phyloP scores from a whole-genome alignment of 2,329 filamentous ascomycete genomes.

The Diaporthe eres region DNA sequence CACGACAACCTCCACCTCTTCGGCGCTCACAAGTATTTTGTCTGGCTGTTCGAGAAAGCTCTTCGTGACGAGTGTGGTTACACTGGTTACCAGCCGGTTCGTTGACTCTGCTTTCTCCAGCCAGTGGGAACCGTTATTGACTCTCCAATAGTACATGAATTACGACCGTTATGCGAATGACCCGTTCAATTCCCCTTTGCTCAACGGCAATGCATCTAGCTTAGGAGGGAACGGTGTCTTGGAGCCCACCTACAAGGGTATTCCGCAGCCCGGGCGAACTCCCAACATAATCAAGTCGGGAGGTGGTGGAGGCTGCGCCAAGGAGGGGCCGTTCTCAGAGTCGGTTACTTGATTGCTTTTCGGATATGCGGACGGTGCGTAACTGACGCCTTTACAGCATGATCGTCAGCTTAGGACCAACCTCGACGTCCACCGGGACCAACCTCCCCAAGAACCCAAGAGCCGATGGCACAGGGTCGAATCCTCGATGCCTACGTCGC shows the following conservation, averaged over 20 bases:
- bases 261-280: conserved; percentile 49
- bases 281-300: conserved; percentile 60
- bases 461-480: conserved; percentile 53
- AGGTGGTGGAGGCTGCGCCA: conserved; percentile 69
- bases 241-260: conserved; percentile 40
- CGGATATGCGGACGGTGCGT: not conserved
- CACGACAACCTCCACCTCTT: conserved; percentile 46
- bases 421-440: conserved; percentile 2
- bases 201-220: conserved; percentile 67
- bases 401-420: conserved; percentile 16
- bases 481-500: conserved; percentile 59
- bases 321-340: conserved; percentile 62
- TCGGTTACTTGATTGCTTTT: conserved; percentile 43
- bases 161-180: conserved; percentile 58
- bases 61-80: conserved; percentile 54
- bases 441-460: conserved; percentile 50
- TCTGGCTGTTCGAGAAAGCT: conserved; percentile 50
- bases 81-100: conserved; percentile 48
- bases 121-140: not conserved
- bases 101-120: not conserved
- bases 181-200: conserved; percentile 63
- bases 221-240: conserved; percentile 63
- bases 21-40: conserved; percentile 51
- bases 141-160: conserved; percentile 1
- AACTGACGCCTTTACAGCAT: not conserved